phyloP scores from a whole-genome alignment of 129 eudicot genomes.

The Oenanthe sinensis region DNA sequence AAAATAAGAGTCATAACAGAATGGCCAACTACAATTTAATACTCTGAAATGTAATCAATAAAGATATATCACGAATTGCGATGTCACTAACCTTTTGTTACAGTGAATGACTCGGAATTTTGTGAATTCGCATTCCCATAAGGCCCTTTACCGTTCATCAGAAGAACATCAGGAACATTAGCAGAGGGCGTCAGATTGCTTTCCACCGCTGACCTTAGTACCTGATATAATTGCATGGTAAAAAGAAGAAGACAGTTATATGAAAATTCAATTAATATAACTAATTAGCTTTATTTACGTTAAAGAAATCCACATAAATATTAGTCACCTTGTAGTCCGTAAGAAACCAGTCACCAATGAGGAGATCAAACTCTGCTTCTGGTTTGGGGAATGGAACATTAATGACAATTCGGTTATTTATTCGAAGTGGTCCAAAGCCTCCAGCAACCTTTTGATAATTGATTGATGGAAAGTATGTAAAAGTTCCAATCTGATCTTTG shows the following conservation, averaged over 20 bases:
- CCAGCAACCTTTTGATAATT: slow-evolving; percentile 36
- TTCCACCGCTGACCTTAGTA: slow-evolving; percentile 19
- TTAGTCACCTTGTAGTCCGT: slow-evolving; percentile 39
- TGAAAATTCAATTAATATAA: neutral
- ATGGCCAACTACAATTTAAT: neutral
- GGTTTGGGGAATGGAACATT: slow-evolving; percentile 71
- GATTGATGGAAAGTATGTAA: slow-evolving; percentile 35
- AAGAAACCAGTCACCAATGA: slow-evolving; percentile 56
- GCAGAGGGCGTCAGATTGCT: slow-evolving; percentile 3
- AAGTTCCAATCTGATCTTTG: slow-evolving; percentile 51
- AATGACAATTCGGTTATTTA: slow-evolving; percentile 63
- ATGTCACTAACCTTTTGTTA: slow-evolving; percentile 40
- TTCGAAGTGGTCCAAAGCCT: slow-evolving; percentile 66
- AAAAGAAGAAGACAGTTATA: neutral
- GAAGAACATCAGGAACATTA: slow-evolving; percentile 39
- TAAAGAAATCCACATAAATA: neutral
- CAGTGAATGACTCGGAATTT: slow-evolving; percentile 41
- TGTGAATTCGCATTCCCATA: slow-evolving; percentile 23
- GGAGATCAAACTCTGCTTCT: slow-evolving; percentile 76
- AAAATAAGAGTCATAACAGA: neutral
- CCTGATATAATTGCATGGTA: slow-evolving; percentile 16
- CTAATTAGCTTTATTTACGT: neutral
- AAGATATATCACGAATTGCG: too few relatives aligned
- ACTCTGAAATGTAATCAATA: neutral
- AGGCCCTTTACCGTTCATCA: slow-evolving; percentile 71